Base-by-base conservation (phyloP, 2,329 filamentous ascomycete genomes). In the Aureobasidium sp. region DNA sequence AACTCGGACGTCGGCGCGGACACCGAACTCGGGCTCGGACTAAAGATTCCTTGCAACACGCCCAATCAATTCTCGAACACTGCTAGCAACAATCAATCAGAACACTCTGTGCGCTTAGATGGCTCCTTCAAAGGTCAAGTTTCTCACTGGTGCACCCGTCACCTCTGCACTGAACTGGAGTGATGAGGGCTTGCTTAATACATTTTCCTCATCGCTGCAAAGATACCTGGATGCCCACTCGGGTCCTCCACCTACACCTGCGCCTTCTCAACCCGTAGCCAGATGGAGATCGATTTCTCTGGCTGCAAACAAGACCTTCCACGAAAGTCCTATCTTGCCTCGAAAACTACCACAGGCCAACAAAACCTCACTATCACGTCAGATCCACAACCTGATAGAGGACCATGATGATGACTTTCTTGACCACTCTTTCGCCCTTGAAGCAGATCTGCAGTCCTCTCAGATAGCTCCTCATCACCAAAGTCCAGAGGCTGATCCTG, bases 371-470 rank as follows among this genome's bases (percentile, higher is more conserved):
- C 37, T 31, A 9, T 20, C 31, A 15, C 45, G 17, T 5, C 45
- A 48, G 5, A 20, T 47, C 27, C 27, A 17, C 27, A 51, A 27
- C 5, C 36, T 55, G 12, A 20, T 22, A 20, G 64, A 64, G 15
- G 73, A 75, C 52, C 77, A 77, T 9, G 71, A 83, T 9, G 71
- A 83, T 3, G 81, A 86, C 62, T 95, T 94, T 72, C 89, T 90
- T 68, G 84, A 94, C 65, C 85, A 93, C 68, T 94, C 90, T 0
- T 81, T 95, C 53, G 83, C 85, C 1, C 76, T 87, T 15, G 85
- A 95, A 70, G 81, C 89, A 65, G 82, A 85, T 15, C 73, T 88
- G 4, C 74, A 82, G 1, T 88, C 86, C 0, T 88, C 87, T 1
- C 82, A 88, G 64, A 76, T 87, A 15, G 66, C 67, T 1, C 59